Evolutionary conservation across 1,139 yeast genomes (phyloP).

Genomic region (Pichia sp.): DNA sequence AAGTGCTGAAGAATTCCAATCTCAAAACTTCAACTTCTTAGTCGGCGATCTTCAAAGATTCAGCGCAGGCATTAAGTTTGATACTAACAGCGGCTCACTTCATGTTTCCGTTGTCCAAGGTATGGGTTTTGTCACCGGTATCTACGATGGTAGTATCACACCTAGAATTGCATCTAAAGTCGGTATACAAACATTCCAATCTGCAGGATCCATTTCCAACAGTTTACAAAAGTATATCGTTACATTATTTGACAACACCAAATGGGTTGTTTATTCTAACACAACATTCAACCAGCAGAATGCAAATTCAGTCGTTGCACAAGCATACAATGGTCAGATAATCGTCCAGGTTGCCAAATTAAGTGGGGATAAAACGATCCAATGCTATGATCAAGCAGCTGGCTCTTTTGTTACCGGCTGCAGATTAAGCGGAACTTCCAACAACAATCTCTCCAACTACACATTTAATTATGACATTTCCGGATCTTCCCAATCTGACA

Average conservation of each 20-base stretch:
- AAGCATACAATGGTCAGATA: conserved; percentile 24
- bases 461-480: conserved; percentile 36
- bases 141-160: conserved; percentile 47
- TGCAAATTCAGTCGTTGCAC: conserved; percentile 52
- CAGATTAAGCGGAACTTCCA: conserved; percentile 24
- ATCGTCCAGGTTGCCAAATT: conserved; percentile 46
- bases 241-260: conserved; percentile 37
- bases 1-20: conserved; percentile 29
- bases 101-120: conserved; percentile 53
- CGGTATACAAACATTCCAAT: conserved; percentile 51
- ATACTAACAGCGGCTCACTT: conserved; percentile 18
- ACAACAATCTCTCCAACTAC: conserved; percentile 32
- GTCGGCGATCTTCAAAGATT: conserved; percentile 33
- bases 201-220: conserved; percentile 29
- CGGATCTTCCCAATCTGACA: conserved; percentile 35
- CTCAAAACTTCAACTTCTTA: conserved; percentile 19
- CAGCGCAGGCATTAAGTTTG: conserved; percentile 28
- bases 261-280: conserved; percentile 46
- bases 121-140: conserved; percentile 69
- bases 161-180: conserved; percentile 62
- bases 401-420: conserved; percentile 44
- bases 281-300: conserved; percentile 45
- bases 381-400: conserved; percentile 53
- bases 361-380: conserved; percentile 28
- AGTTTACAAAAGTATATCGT: conserved; percentile 27